Evolutionary conservation across 805 yeast genomes (phyloP), one percentile per base, ranked within the genome.

Genomic region (Wickerhamiella shivajii): DNA sequence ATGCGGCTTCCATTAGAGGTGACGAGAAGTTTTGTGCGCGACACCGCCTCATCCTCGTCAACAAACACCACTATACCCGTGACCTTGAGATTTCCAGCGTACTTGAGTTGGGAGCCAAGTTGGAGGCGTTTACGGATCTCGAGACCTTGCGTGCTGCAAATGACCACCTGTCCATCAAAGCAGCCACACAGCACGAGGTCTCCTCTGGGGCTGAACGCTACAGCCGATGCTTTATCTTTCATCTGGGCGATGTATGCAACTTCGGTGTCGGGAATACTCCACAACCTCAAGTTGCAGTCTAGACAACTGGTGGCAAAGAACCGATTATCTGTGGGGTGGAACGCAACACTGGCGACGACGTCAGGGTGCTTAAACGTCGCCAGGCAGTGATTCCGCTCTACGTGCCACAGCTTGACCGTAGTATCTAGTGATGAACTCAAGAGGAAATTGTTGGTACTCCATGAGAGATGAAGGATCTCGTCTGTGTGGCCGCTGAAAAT

Each of bases 371-470:
- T 51, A 46, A 78, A 84, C 1, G 72, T 63, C 30, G 76, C 66
- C 12, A 85, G 57, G 33, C 81, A 71, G 11, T 60, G 64, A 2
- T 55, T 57, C 31, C 85, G 63, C 24, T 78, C 80, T 9, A 77
- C 67, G 52, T 85, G 92, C 95, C 96, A 85, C 29, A 85, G 57
- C 42, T 70, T 69, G 2, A 74, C 93, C 0, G 92, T 76, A 41
- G 70, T 67, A 55, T 85, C 97, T 76, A 79, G 77, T 2, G 93
- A 77, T 3, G 90, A 74, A 0, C 90, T 65, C 1, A 83, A 51
- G 19, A 87, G 51, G 44, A 85, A 85, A 50, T 76, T 76, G 55
- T 83, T 84, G 45, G 75, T 76, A 33, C 92, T 77, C 96, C 96
- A 85, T 46, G 79, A 80, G 21, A 85, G 49, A 8, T 78, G 70